Conservation (phyloP, 805 yeast species). For the Sungouiozyma ichnusensis region DNA sequence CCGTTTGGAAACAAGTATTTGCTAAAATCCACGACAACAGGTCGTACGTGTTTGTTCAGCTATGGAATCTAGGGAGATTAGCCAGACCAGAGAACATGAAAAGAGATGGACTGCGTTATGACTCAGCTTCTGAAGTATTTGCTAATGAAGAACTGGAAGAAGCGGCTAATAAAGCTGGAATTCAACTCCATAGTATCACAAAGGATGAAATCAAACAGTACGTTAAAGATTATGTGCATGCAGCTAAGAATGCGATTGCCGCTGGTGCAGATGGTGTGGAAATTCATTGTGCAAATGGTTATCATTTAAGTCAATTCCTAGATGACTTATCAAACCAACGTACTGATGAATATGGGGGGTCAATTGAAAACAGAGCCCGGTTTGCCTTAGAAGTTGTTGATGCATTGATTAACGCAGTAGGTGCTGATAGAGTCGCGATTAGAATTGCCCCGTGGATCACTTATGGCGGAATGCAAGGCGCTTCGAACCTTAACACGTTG, state of each 20-base stretch:
- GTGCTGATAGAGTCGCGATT: slow-evolving; percentile 38
- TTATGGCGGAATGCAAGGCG: slow-evolving; percentile 32
- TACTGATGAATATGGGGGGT: slow-evolving; percentile 46
- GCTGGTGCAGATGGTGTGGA: slow-evolving; percentile 49
- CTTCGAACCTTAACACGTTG: slow-evolving; percentile 24
- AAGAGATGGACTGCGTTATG: slow-evolving; percentile 29
- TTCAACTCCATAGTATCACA: slow-evolving; percentile 23
- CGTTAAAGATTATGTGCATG: slow-evolving; percentile 32
- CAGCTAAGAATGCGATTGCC: slow-evolving; percentile 31
- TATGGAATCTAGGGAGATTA: slow-evolving; percentile 40
- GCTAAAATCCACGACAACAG: slow-evolving; percentile 40
- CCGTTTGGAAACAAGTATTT: slow-evolving; percentile 39
- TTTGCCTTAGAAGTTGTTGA: slow-evolving; percentile 40
- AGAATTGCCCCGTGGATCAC: slow-evolving; percentile 37
- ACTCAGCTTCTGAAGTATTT: slow-evolving; percentile 31
- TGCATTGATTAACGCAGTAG: slow-evolving; percentile 38
- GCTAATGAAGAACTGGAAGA: slow-evolving; percentile 25
- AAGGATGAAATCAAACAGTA: slow-evolving; percentile 31
- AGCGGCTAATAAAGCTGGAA: slow-evolving; percentile 25
- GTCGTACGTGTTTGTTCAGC: slow-evolving; percentile 36
- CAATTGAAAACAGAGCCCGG: slow-evolving; percentile 38
- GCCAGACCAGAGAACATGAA: slow-evolving; percentile 31
- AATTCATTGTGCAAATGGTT: slow-evolving; percentile 61
- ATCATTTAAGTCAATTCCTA: slow-evolving; percentile 44
- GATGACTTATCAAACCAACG: slow-evolving; percentile 35